Percentiles rank a stretch among this genome's conserved stretches.
These are phyloP conservation scores for Vickermania ingenoplastis DNA, from an alignment of 208 protist species.

Conservation along the genomic window DNA sequence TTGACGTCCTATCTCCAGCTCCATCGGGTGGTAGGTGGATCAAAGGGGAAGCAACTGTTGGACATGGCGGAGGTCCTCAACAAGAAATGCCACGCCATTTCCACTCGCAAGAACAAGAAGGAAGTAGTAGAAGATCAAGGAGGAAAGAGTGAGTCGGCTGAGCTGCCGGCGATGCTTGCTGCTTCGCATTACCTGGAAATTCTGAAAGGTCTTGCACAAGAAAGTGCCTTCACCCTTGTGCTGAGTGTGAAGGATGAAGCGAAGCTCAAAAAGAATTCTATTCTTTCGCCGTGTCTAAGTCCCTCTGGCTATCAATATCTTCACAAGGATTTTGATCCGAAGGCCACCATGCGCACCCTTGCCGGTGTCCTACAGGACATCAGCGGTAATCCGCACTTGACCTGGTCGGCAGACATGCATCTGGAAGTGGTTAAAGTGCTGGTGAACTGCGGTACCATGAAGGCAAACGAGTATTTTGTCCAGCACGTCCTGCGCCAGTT, in stretches of 20 bases:
- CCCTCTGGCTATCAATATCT: constrained; percentile 13
- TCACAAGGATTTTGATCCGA: constrained; percentile 43
- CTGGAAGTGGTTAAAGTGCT: constrained; percentile 65
- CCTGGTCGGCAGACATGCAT: constrained; percentile 85
- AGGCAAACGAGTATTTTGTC: constrained; percentile 87
- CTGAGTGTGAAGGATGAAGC: constrained; percentile 18
- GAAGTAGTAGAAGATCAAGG: constrained; percentile 6
- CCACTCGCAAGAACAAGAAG: constrained; percentile 46
- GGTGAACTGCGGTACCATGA: constrained; percentile 82
- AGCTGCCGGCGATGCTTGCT: constrained; percentile 40
- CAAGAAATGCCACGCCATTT: constrained; percentile 33
- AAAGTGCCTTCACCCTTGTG: constrained; percentile 34
- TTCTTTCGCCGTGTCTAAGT: background rate
- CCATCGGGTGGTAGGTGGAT: constrained; percentile 55
- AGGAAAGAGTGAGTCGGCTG: constrained; percentile 5
- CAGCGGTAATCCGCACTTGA: constrained; percentile 48
- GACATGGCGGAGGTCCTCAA: background rate
- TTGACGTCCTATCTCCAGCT: constrained; percentile 49
- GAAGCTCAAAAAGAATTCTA: constrained; percentile 13
- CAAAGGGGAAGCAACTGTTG: constrained; percentile 28
- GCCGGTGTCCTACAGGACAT: constrained; percentile 50
- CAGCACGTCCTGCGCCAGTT: constrained; percentile 83
- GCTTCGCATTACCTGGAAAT: constrained; percentile 73
- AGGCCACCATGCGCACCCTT: constrained; percentile 32
- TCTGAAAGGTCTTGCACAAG: constrained; percentile 60